Conservation (phyloP, 805 yeast genomes). For the Allodekkera sacchari region DNA sequence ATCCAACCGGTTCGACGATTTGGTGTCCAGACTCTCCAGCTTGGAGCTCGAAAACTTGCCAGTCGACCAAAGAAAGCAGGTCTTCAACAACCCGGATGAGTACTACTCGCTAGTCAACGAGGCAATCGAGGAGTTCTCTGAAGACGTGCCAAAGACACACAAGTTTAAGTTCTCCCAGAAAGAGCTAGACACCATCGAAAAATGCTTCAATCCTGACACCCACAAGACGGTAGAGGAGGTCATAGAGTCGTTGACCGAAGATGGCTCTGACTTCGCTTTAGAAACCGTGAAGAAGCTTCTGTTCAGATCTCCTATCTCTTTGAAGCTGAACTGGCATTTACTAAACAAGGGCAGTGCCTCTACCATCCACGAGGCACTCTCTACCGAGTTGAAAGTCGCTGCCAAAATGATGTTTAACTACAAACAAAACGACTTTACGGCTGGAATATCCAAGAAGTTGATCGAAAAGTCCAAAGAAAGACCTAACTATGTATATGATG, state of each 20-base stretch:
- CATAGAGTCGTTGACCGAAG: slow-evolving; percentile 40
- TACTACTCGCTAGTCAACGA: slow-evolving; percentile 53
- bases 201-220: slow-evolving; percentile 44
- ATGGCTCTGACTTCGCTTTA: slow-evolving; percentile 59
- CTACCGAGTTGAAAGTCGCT: slow-evolving; percentile 69
- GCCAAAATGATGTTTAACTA: slow-evolving; percentile 59
- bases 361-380: slow-evolving; percentile 57
- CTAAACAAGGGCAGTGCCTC: slow-evolving; percentile 52
- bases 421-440: slow-evolving; percentile 37
- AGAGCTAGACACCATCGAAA: slow-evolving; percentile 58
- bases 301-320: slow-evolving; percentile 69
- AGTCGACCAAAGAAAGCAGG: slow-evolving; percentile 6
- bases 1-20: slow-evolving; percentile 49
- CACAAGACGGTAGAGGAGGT: slow-evolving; percentile 44
- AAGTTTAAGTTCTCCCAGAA: slow-evolving; percentile 47
- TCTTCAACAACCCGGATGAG: slow-evolving; percentile 24
- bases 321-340: slow-evolving; percentile 63
- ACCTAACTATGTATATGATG: slow-evolving; percentile 21
- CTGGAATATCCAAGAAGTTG: slow-evolving; percentile 44
- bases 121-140: slow-evolving; percentile 73
- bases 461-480: slow-evolving; percentile 32
- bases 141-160: slow-evolving; percentile 55
- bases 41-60: slow-evolving; percentile 30
- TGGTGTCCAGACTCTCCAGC: slow-evolving; percentile 58
- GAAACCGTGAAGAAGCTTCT: slow-evolving; percentile 46